These are phyloP conservation scores for Glebionis coronaria DNA, from an alignment of 129 eudicot species.

Conservation along the genomic window DNA sequence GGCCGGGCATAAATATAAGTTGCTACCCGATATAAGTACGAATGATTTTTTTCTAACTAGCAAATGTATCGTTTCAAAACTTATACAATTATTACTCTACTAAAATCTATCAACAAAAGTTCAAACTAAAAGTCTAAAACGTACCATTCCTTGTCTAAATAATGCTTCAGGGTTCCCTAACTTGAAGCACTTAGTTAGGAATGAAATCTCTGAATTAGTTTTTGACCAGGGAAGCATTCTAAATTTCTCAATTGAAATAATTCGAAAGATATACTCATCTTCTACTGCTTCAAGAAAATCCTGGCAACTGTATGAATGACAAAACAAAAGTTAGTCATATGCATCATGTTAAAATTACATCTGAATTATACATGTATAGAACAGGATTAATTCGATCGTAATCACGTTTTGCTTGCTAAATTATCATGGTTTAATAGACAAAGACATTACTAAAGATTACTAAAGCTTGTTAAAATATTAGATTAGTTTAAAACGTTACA, in stretches of 20 bases:
- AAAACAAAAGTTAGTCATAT: background rate
- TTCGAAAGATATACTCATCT: conserved; percentile 21
- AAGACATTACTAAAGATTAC: too few relatives aligned
- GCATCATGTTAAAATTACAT: background rate
- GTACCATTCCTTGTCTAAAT: conserved; percentile 29
- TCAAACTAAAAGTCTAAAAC: background rate
- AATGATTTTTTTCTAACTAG: too few relatives aligned
- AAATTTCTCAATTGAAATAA: conserved; percentile 20
- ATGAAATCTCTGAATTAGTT: background rate
- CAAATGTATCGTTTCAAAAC: too few relatives aligned
- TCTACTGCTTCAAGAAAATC: conserved; percentile 6
- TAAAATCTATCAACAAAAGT: too few relatives aligned
- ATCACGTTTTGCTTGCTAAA: background rate
- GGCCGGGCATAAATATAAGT: background rate
- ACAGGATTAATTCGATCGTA: background rate
- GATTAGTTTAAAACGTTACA: too few relatives aligned
- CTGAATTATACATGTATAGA: background rate
- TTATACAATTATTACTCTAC: too few relatives aligned
- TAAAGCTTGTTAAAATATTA: too few relatives aligned
- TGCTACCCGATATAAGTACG: background rate
- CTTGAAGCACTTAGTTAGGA: conserved; percentile 21
- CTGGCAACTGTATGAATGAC: conserved; percentile 20
- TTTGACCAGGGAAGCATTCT: conserved; percentile 5
- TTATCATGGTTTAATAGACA: too few relatives aligned
- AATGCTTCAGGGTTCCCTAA: conserved; percentile 30